Conservation (phyloP, 208 protist species). For the Tritrichomonas foetus region DNA sequence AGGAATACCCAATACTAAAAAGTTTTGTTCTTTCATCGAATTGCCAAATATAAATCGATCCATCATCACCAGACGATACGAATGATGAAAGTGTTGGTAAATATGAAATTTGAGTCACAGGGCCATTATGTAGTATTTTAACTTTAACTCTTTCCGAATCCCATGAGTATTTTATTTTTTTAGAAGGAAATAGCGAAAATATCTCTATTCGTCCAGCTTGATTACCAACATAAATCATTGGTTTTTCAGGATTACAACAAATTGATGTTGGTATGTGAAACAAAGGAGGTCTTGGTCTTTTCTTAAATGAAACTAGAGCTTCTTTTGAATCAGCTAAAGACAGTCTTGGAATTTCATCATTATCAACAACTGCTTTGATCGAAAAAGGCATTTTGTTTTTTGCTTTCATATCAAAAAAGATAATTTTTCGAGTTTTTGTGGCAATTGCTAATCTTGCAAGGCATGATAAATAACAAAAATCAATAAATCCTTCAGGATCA, state of each 20-base stretch:
- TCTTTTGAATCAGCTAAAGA: neutral
- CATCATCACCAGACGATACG: neutral
- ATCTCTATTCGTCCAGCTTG: neutral
- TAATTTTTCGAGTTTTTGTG: conserved; percentile 5
- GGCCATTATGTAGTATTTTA: neutral
- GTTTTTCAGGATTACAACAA: neutral
- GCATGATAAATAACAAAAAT: neutral
- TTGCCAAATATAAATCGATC: neutral
- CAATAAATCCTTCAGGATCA: neutral
- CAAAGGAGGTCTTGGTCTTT: neutral
- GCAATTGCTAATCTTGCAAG: neutral
- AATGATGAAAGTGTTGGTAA: neutral
- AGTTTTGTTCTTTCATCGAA: neutral
- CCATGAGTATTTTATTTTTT: neutral
- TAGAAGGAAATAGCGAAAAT: neutral
- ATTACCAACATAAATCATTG: neutral
- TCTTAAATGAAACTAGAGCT: neutral
- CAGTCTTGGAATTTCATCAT: neutral
- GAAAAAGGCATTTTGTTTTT: neutral
- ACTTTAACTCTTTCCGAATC: neutral
- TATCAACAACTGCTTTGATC: neutral
- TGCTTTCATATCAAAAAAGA: neutral
- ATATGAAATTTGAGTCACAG: neutral
- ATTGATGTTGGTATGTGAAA: neutral
- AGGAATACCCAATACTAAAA: neutral